Evolutionary conservation across 805 yeast species (phyloP), one percentile per base, ranked within the genome.

Genomic region (Metschnikowia arizonensis): DNA sequence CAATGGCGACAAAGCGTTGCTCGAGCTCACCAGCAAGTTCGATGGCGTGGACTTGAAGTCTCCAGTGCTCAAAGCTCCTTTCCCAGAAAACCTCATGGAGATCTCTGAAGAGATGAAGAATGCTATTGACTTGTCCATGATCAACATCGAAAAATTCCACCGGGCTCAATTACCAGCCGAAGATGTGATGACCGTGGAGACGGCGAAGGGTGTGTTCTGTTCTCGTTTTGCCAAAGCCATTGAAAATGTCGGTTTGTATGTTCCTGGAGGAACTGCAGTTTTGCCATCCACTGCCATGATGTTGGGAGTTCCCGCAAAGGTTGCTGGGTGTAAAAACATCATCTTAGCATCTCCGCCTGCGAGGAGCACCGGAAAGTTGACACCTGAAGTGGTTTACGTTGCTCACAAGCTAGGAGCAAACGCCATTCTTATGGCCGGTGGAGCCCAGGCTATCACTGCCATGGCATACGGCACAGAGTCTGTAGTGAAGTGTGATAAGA

Each of bases 241-340:
- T 55, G 96, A 88, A 60, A 82, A 79, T 48, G 99, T 93, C 44
- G 99, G 99, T 49, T 77, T 95, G 48, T 93, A 93, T 62, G 87
- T 93, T 49, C 99, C 99, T 44, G 99, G 99, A 57, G 99, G 99
- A 56, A 89, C 98, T 35, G 99, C 99, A 3, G 91, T 93, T 28
- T 77, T 93, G 53, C 99, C 99, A 33, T 91, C 98, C 15, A 93
- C 99, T 11, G 95, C 98, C 4, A 77, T 93, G 68, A 93, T 93
- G 97, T 77, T 93, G 57, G 98, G 99, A 59, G 97, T 93, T 42
- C 99, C 99, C 18, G 99, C 99, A 15, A 80, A 82, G 64, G 99
- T 90, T 50, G 99, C 99, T 23, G 97, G 97, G 5, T 93, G 98
- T 73, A 79, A 82, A 59, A 91, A 89, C 61, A 91, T 93, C 54